Evolutionary conservation across 495 filamentous ascomycete species (phyloP), one percentile per base, ranked within the genome.

Genomic region (Aspergillus biplanus): DNA sequence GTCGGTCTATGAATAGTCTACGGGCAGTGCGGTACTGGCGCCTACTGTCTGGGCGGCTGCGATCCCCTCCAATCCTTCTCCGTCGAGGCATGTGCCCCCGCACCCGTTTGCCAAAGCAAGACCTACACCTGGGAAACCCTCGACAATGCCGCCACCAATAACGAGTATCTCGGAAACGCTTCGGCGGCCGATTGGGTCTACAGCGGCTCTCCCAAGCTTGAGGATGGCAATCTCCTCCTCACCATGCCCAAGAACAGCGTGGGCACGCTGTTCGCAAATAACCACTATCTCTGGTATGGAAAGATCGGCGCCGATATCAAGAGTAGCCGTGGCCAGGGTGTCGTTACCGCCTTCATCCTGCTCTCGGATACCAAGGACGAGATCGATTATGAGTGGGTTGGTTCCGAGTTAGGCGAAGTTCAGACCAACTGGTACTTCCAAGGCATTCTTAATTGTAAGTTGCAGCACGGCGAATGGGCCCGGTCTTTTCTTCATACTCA

Each of bases 341-440:
- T 98, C 35, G 92, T 99, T 6, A 92, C 93, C 21, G 95, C 93
- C 13, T 99, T 99, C 74, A 98, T 99, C 73, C 80, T 98, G 66
- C 84, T 97, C 68, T 90, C 88, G 35, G 95, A 98, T 72, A 90
- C 95, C 69, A 96, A 97, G 80, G 95, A 99, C 70, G 95, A 99
- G 75, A 96, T 99, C 70, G 95, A 99, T 75, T 97, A 90, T 72
- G 95, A 99, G 78, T 99, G 87, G 71, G 86, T 99, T 58, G 95
- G 95, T 59, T 83, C 84, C 52, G 90, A 97, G 66, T 75, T 97
- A 70, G 69, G 81, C 18, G 83, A 82, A 55, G 90, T 89, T 18
- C 93, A 99, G 81, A 92, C 92, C 69, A 99, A 99, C 81, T 99
- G 85, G 82, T 99, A 98, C 79, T 97, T 88, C 80, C 95, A 98